Percentiles rank a stretch among this genome's conserved stretches.
phyloP scores from a whole-genome alignment of 1,284 basidiomycete species.

The Puccinia triticina region DNA sequence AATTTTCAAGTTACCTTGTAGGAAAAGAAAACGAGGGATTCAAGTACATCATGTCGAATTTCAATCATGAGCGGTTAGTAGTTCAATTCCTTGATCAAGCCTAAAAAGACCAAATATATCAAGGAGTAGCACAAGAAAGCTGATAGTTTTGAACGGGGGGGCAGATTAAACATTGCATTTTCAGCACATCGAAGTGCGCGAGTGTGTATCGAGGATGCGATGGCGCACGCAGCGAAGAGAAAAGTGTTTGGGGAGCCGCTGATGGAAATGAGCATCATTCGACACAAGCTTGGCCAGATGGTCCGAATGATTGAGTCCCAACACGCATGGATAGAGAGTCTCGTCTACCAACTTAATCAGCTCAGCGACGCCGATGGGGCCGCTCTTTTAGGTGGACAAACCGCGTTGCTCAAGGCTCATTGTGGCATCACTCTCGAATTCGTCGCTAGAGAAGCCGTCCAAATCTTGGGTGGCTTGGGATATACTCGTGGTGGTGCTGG shows the following conservation, averaged over 20 bases:
- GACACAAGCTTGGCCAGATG: constrained; percentile 36
- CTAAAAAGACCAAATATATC: neutral
- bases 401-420: constrained; percentile 58
- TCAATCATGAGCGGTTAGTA: constrained; percentile 45
- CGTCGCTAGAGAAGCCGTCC: constrained; percentile 52
- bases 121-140: neutral
- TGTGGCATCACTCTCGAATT: constrained; percentile 54
- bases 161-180: constrained; percentile 48
- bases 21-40: constrained; percentile 51
- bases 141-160: neutral
- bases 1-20: constrained; percentile 33
- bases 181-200: constrained; percentile 39
- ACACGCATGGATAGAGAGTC: constrained; percentile 51
- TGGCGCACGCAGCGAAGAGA: constrained; percentile 31
- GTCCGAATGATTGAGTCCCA: constrained; percentile 36
- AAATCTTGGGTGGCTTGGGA: constrained; percentile 51
- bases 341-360: constrained; percentile 53
- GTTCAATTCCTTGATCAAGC: neutral
- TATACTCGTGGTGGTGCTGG: constrained; percentile 46
- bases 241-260: constrained; percentile 39
- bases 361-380: constrained; percentile 53
- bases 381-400: constrained; percentile 55
- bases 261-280: constrained; percentile 43
- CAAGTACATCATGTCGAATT: constrained; percentile 51
- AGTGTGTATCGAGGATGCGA: constrained; percentile 53